Evolutionary conservation across 164 flowering plant species (phyloP), one percentile per base, ranked within the genome.

Genomic region (Magnolia sinica): DNA sequence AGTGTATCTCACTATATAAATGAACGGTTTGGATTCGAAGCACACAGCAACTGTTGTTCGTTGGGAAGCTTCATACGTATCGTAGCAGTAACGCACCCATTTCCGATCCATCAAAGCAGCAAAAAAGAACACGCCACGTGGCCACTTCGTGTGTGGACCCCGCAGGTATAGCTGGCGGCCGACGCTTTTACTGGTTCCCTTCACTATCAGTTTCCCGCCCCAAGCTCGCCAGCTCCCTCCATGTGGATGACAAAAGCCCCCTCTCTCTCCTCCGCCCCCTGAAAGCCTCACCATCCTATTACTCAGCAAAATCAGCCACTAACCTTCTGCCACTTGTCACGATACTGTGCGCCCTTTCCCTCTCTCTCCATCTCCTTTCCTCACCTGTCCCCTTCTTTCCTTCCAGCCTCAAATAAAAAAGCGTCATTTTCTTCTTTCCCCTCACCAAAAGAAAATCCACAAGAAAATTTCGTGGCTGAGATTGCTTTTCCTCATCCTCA

Each of bases 381-480:
- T 11, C 29, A 10, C 61, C 61, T 55, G 61, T 55, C 61, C 0
- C 13, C 61, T 19, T 50, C 14, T 14, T n/a, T 20, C 29, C 58
- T 7, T 8, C 24, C 27, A 49, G 61, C 22, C 27, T 50, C 73
- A 29, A 29, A 58, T 77, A 55, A 55, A 55, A 55, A 55, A 55
- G 61, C 61, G 24, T 55, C 27, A 51, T 55, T 73, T 74, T 77
- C 76, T 37, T 37, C 0, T 37, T 37, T 37, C 45, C 45, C 45
- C 45, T 4, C 50, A 31, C 31, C 27, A 24, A 11, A 27, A 27
- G 19, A 9, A 68, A 31, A 68, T 27, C 18, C 71, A 37, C 22
- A 20, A 13, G 8, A 70, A 65, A 83, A 79, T 74, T 73, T 58
- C 86, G 93, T 90, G 93, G 93, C 93, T 85, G 84, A 84, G 85